Evolutionary conservation across 2,329 filamentous ascomycete species (phyloP).

Genomic region (Nannizzia gypsea): DNA sequence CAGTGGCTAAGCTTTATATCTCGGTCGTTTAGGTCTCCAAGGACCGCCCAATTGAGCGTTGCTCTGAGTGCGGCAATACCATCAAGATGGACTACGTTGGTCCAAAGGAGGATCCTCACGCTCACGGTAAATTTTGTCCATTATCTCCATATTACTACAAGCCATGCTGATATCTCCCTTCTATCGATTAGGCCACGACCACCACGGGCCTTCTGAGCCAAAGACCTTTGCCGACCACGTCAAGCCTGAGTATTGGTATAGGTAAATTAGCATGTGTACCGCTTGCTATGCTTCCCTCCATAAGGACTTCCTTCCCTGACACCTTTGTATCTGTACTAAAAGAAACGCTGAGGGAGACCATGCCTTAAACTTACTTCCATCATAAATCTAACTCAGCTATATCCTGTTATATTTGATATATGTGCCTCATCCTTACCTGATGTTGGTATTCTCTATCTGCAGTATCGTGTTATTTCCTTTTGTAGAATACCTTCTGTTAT

Average conservation of each 20-base stretch:
- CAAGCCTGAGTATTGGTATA: conserved; percentile 85
- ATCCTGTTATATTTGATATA: conserved; percentile 1
- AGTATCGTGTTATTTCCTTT: background rate
- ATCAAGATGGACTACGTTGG: conserved; percentile 98
- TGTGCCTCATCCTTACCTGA: background rate
- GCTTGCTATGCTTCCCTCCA: background rate
- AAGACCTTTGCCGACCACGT: conserved; percentile 97
- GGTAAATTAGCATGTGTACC: conserved; percentile 24
- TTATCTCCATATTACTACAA: background rate
- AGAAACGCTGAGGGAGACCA: background rate
- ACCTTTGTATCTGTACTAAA: conserved; percentile 5
- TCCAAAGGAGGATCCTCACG: conserved; percentile 54
- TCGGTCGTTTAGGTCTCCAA: conserved; percentile 57
- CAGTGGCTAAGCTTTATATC: conserved; percentile 4
- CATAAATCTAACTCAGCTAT: background rate
- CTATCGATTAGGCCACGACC: background rate
- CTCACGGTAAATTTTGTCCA: conserved; percentile 34
- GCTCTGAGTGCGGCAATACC: conserved; percentile 89
- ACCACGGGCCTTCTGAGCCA: conserved; percentile 54
- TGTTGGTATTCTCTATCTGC: background rate
- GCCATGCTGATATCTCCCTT: background rate
- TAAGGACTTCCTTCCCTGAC: background rate
- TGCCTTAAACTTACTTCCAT: background rate
- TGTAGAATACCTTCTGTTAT: background rate
- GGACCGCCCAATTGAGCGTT: conserved; percentile 84